Conservation (phyloP, 768 basidiomycete genomes). For the Leccinum arenicola region DNA sequence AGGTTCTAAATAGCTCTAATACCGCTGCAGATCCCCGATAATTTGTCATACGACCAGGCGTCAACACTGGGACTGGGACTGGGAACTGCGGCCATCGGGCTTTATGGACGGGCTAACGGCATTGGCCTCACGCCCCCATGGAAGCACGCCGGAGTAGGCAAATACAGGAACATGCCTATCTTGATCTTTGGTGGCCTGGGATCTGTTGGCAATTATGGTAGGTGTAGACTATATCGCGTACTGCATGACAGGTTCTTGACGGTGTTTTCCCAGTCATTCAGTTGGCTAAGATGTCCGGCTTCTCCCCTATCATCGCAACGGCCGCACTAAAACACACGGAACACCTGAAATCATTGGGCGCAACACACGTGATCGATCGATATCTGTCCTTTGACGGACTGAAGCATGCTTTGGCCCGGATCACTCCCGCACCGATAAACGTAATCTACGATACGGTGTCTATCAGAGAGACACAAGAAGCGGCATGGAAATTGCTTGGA, state of each 20-base stretch:
- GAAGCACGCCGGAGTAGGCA: conserved; percentile 35
- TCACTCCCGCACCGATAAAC: conserved; percentile 34
- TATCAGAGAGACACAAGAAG: conserved; percentile 37
- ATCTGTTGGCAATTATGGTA: conserved; percentile 51
- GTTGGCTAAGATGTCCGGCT: conserved; percentile 40
- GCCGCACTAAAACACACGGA: conserved; percentile 36
- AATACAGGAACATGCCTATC: conserved; percentile 43
- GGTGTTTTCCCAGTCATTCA: conserved; percentile 33
- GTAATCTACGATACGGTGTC: conserved; percentile 40
- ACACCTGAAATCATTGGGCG: conserved; percentile 33
- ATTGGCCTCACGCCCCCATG: conserved; percentile 40
- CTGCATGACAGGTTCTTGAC: conserved; percentile 15
- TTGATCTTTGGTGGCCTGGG: conserved; percentile 48
- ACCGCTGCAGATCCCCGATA: conserved; percentile 42
- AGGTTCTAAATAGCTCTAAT: conserved; percentile 9
- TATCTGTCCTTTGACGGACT: conserved; percentile 28
- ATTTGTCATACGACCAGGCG: conserved; percentile 47
- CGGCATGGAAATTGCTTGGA: conserved; percentile 35
- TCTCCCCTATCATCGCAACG: conserved; percentile 34
- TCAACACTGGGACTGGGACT: conserved; percentile 48
- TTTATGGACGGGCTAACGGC: conserved; percentile 43
- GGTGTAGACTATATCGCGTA: conserved; percentile 15
- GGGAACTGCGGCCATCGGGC: conserved; percentile 48
- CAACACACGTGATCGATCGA: conserved; percentile 36
- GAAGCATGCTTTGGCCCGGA: conserved; percentile 35